Conservation (phyloP, 306 rosid genomes). For the Glycine latifolia region DNA sequence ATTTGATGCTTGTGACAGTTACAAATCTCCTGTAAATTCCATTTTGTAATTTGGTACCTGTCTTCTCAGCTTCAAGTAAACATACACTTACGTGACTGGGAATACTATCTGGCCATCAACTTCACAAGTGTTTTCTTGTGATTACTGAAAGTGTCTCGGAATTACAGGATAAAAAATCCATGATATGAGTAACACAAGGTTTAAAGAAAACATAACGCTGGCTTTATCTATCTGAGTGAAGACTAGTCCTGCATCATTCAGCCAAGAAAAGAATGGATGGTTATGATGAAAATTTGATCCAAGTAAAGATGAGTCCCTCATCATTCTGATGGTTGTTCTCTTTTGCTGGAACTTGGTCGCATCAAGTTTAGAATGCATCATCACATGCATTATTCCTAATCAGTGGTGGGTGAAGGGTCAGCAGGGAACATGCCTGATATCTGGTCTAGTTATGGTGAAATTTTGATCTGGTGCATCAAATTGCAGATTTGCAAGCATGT, state of each 20-base stretch:
- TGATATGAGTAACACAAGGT: constrained; percentile 17
- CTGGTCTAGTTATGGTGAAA: constrained; percentile 36
- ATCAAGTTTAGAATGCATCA: constrained; percentile 12
- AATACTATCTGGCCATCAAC: constrained; percentile 12
- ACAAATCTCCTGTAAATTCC: constrained; percentile 56
- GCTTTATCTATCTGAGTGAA: constrained; percentile 27
- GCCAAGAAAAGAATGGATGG: constrained; percentile 13
- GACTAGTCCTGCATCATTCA: constrained; percentile 20
- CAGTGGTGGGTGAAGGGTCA: neutral
- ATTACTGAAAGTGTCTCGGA: neutral
- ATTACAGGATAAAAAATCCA: constrained; percentile 24
- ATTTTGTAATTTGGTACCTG: constrained; percentile 35
- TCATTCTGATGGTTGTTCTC: constrained; percentile 24
- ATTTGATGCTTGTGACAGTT: constrained; percentile 40
- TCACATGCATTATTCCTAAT: constrained; percentile 6
- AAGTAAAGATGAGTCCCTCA: constrained; percentile 22
- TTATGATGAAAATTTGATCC: constrained; percentile 24
- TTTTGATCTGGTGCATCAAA: constrained; percentile 37
- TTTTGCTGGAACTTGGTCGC: constrained; percentile 16
- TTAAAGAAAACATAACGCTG: constrained; percentile 3
- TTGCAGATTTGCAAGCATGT: constrained; percentile 28
- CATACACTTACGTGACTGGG: neutral
- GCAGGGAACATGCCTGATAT: constrained; percentile 37
- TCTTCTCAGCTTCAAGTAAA: constrained; percentile 32
- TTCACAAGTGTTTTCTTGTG: neutral